These are phyloP conservation scores for Alisma plantagoaquatica DNA, from an alignment of 106 monocot species.

Conservation along the genomic window DNA sequence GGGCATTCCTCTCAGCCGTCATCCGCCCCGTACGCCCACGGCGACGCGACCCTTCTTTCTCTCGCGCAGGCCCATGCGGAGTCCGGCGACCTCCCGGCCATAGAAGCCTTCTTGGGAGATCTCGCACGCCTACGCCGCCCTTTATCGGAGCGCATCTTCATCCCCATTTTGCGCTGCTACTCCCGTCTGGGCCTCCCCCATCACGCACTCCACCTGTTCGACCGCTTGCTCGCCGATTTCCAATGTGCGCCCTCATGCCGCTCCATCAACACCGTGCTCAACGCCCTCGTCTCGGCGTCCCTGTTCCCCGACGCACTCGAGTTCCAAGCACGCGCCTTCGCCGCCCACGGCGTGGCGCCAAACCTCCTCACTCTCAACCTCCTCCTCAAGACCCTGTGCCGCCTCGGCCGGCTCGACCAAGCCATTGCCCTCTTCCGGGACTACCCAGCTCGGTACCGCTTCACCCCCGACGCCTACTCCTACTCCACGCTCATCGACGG, in stretches of 20 bases:
- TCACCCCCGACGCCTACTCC: conserved; percentile 33
- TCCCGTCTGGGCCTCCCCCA: conserved; percentile 18
- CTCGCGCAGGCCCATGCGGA: conserved; percentile 27
- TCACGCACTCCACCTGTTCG: conserved; percentile 60
- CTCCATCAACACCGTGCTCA: conserved; percentile 47
- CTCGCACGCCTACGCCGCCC: conserved; percentile 24
- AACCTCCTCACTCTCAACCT: conserved; percentile 55
- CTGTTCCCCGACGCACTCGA: conserved; percentile 12
- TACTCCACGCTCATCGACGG: conserved; percentile 42
- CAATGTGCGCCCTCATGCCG: conserved; percentile 26
- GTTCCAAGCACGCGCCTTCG: conserved; percentile 29
- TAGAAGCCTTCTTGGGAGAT: conserved; percentile 29
- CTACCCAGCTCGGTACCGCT: conserved; percentile 18
- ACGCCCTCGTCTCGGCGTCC: conserved; percentile 21
- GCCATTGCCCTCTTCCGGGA: conserved; percentile 22
- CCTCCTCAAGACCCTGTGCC: conserved; percentile 32
- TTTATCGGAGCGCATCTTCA: conserved; percentile 42
- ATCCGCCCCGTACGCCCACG: conserved; percentile 32
- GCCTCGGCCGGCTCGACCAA: conserved; percentile 9
- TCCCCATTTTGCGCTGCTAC: conserved; percentile 37
- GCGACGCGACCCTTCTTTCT: conserved; percentile 57
- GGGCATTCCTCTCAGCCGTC: conserved; percentile 12
- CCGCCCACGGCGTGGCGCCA: conserved; percentile 8
- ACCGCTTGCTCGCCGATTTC: conserved; percentile 31
- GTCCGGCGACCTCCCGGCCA: conserved; percentile 21